These are phyloP conservation scores for Lentinula aciculospora DNA, from an alignment of 768 basidiomycete genomes.

Conservation along the genomic window DNA sequence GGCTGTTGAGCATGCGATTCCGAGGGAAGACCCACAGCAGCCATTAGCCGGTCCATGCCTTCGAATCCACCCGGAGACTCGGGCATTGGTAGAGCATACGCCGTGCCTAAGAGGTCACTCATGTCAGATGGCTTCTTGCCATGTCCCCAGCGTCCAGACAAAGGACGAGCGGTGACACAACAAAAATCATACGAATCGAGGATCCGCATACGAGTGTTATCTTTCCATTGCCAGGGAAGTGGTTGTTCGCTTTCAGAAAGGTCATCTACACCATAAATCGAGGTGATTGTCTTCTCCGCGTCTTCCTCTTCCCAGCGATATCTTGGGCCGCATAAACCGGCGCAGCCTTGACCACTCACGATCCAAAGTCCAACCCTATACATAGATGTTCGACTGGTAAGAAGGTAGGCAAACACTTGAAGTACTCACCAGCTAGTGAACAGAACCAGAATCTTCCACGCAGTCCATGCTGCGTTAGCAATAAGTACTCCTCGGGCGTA, in stretches of 20 bases:
- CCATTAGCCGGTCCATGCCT: conserved; percentile 53
- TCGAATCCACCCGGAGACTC: conserved; percentile 33
- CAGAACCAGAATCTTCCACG: conserved; percentile 67
- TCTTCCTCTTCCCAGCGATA: conserved; percentile 82
- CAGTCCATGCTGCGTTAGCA: conserved; percentile 78
- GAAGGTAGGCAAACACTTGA: background rate
- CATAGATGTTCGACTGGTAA: background rate
- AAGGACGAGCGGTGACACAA: conserved; percentile 27
- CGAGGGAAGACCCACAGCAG: conserved; percentile 44
- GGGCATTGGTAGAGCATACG: conserved; percentile 10
- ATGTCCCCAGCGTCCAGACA: conserved; percentile 26
- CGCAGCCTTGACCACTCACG: conserved; percentile 69
- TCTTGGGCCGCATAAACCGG: conserved; percentile 80
- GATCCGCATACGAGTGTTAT: conserved; percentile 62
- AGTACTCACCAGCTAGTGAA: conserved; percentile 59
- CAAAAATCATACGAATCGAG: conserved; percentile 84
- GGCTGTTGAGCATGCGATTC: conserved; percentile 40
- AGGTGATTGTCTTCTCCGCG: conserved; percentile 46
- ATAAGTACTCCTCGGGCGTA: conserved; percentile 79
- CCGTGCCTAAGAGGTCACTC: conserved; percentile 17
- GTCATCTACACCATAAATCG: conserved; percentile 41
- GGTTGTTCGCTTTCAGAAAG: conserved; percentile 37
- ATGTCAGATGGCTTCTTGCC: conserved; percentile 23
- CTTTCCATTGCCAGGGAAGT: conserved; percentile 78
- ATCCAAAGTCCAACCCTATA: conserved; percentile 74